Percentiles rank a stretch among this genome's conserved stretches.
phyloP scores from a whole-genome alignment of 495 filamentous ascomycete species.

The Aspergillus indologenus region DNA sequence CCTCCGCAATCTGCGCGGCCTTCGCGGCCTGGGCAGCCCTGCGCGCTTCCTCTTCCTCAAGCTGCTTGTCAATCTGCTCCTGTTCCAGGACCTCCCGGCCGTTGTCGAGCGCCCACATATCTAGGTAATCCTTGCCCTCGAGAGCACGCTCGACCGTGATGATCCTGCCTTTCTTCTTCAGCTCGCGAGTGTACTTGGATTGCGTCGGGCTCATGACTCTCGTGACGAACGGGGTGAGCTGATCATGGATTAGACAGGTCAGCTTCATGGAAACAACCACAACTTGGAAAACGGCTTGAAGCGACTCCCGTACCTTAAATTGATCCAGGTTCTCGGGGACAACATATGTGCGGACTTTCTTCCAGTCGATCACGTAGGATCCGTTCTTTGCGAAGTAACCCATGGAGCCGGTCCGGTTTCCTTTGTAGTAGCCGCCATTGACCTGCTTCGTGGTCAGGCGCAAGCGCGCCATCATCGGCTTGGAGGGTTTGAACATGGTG shows the following conservation, averaged over 20 bases:
- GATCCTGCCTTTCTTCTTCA: slow-evolving; percentile 25
- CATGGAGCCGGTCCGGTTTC: slow-evolving; percentile 81
- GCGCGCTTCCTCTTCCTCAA: neutral
- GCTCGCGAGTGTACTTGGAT: slow-evolving; percentile 35
- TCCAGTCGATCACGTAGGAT: slow-evolving; percentile 76
- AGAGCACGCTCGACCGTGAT: slow-evolving; percentile 31
- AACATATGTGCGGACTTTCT: slow-evolving; percentile 87
- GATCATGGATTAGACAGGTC: slow-evolving; percentile 11
- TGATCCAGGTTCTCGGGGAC: slow-evolving; percentile 62
- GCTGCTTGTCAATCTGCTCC: slow-evolving; percentile 25
- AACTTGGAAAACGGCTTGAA: no score
- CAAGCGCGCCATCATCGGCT: slow-evolving; percentile 60
- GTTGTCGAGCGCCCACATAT: slow-evolving; percentile 40
- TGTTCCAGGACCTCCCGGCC: slow-evolving; percentile 30
- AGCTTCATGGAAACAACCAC: no score
- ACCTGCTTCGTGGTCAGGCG: slow-evolving; percentile 89
- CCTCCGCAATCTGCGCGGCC: slow-evolving; percentile 8
- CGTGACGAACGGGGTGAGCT: slow-evolving; percentile 90
- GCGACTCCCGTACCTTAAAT: slow-evolving; percentile 70
- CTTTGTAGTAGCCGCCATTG: slow-evolving; percentile 95
- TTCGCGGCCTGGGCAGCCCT: neutral
- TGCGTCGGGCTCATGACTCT: slow-evolving; percentile 50
- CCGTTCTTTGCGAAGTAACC: slow-evolving; percentile 83
- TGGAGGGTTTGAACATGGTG: slow-evolving; percentile 66
- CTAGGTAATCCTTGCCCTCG: slow-evolving; percentile 37